phyloP scores from a whole-genome alignment of 305 asterid species.

The Fraxinus latifolia region DNA sequence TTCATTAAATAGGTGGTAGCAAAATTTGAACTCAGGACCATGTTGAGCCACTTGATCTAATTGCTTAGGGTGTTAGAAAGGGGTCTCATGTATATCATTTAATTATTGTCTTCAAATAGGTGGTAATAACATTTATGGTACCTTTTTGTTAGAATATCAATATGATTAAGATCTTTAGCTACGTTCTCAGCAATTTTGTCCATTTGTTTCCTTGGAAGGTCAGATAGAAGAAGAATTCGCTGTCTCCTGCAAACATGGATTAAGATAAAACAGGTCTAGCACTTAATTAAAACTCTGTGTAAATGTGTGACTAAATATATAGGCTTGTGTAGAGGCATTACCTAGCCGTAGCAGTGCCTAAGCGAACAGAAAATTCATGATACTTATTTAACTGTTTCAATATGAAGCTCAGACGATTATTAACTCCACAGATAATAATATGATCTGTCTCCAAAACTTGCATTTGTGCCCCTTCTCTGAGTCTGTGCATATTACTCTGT shows the following conservation, averaged over 20 bases:
- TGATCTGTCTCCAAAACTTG: conserved; percentile 93
- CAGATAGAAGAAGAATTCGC: conserved; percentile 85
- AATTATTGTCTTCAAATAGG: not conserved
- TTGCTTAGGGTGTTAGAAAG: not conserved
- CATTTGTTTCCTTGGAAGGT: conserved; percentile 95
- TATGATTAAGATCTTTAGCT: conserved; percentile 84
- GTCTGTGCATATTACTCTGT: conserved; percentile 83
- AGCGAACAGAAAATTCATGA: conserved; percentile 85
- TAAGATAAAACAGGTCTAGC: conserved; percentile 23
- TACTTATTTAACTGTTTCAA: conserved; percentile 90
- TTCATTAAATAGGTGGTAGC: not conserved
- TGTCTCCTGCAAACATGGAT: conserved; percentile 61
- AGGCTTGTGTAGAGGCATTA: conserved; percentile 28
- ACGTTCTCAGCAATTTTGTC: conserved; percentile 76
- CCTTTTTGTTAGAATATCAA: conserved; percentile 91
- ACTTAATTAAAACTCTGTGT: conserved; percentile 6
- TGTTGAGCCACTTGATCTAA: not conserved
- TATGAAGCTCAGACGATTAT: conserved; percentile 75
- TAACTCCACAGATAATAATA: conserved; percentile 85
- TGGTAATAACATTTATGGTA: conserved; percentile 16
- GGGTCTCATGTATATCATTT: not conserved
- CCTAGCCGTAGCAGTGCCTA: conserved; percentile 96
- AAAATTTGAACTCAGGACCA: not conserved
- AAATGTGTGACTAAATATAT: not conserved
- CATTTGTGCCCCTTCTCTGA: conserved; percentile 95